phyloP scores from a whole-genome alignment of 352 stramenopile genomes.

The Globisporangium middletonii region DNA sequence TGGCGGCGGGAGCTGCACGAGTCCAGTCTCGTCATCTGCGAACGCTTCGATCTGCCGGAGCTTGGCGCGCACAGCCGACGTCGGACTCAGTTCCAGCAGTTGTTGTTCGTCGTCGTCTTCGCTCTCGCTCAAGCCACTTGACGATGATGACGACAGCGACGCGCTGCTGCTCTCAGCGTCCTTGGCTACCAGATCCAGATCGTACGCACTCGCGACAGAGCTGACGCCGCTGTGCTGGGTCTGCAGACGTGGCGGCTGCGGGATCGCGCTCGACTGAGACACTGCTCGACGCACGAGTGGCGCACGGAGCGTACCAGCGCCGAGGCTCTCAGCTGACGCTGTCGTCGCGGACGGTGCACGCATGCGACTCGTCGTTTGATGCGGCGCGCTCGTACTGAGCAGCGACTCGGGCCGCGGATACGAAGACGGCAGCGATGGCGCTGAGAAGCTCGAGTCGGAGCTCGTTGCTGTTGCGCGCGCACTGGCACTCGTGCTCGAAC shows the following conservation, averaged over 20 bases:
- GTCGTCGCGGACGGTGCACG: no score
- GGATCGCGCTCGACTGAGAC: conserved; percentile 5
- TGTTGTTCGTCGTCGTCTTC: conserved; percentile 4
- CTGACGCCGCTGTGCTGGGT: conserved; percentile 5
- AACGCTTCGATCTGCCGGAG: conserved; percentile 18
- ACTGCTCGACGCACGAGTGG: conserved; percentile 4
- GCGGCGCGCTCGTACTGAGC: neutral
- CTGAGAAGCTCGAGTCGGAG: conserved; percentile 13
- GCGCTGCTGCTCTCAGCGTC: conserved; percentile 17
- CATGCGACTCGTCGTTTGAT: neutral
- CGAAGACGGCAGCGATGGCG: neutral
- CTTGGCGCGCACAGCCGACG: conserved; percentile 9
- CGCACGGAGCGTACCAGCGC: neutral
- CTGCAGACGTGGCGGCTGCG: conserved; percentile 4
- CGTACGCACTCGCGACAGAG: conserved; percentile 6
- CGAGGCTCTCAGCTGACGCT: neutral
- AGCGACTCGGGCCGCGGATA: conserved; percentile 3
- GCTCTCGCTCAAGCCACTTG: conserved; percentile 9
- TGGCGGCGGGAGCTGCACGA: conserved; percentile 29
- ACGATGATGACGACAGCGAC: conserved; percentile 1
- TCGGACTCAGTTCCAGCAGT: conserved; percentile 1
- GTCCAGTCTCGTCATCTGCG: conserved; percentile 25
- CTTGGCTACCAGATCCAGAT: conserved; percentile 10
- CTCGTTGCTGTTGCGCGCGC: conserved; percentile 4
- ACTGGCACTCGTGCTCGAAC: conserved; percentile 9